Conservation (phyloP, 78 protist species). For the Speleostelium caveatum region DNA sequence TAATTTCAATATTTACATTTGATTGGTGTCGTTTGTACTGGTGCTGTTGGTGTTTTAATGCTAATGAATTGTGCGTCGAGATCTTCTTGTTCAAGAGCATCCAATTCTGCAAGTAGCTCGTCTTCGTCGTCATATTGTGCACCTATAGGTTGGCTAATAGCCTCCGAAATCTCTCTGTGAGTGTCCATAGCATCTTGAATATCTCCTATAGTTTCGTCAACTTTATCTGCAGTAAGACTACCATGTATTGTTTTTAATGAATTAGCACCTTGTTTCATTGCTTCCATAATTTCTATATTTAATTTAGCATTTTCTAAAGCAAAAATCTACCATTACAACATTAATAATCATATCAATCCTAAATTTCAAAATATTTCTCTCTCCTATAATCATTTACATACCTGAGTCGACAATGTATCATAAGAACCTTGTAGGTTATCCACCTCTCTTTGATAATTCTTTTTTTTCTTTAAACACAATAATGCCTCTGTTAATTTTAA, state of each 20-base stretch:
- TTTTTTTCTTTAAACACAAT: constrained; percentile 54
- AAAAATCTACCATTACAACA: constrained; percentile 7
- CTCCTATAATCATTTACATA: neutral
- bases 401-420: constrained; percentile 37
- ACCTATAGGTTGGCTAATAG: constrained; percentile 59
- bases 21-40: neutral
- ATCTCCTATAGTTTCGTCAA: constrained; percentile 46
- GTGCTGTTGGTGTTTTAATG: constrained; percentile 45
- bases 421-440: constrained; percentile 54
- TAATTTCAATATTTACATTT: constrained; percentile 20
- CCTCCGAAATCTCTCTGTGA: constrained; percentile 53
- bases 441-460: constrained; percentile 36
- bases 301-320: constrained; percentile 69
- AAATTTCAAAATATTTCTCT: neutral
- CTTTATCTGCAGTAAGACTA: constrained; percentile 41
- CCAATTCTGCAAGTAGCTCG: constrained; percentile 44
- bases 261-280: constrained; percentile 53
- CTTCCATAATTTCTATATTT: constrained; percentile 40
- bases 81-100: constrained; percentile 54
- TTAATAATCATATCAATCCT: neutral
- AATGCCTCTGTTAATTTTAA: constrained; percentile 41
- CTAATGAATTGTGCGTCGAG: constrained; percentile 54
- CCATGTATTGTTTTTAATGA: constrained; percentile 39
- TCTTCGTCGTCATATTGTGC: constrained; percentile 55
- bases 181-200: constrained; percentile 59